Conservation (phyloP, 257 asterid species). For the Hygrophila difformis region DNA sequence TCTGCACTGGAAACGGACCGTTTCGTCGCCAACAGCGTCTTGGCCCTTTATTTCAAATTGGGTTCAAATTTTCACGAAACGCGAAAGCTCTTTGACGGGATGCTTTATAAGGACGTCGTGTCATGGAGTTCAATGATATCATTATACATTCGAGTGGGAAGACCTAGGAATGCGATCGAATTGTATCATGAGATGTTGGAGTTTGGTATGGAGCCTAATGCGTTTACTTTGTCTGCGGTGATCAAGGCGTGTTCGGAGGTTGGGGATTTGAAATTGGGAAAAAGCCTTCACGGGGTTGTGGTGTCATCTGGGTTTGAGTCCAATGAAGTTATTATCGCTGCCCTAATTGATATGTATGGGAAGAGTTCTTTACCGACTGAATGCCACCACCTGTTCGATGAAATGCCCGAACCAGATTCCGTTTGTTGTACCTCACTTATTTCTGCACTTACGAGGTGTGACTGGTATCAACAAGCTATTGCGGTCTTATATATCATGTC, state of each 20-base stretch:
- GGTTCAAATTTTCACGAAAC: slow-evolving; percentile 33
- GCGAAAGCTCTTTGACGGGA: slow-evolving; percentile 37
- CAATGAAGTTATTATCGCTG: slow-evolving; percentile 48
- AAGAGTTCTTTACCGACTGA: slow-evolving; percentile 23
- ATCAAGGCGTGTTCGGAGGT: slow-evolving; percentile 60
- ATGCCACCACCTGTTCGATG: slow-evolving; percentile 53
- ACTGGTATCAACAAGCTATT: slow-evolving; percentile 53
- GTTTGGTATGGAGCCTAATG: slow-evolving; percentile 46
- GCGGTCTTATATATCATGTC: slow-evolving; percentile 40
- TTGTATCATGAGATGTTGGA: slow-evolving; percentile 47
- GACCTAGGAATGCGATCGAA: slow-evolving; percentile 30
- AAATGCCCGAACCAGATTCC: slow-evolving; percentile 67
- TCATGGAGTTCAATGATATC: slow-evolving; percentile 88
- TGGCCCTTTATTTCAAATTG: slow-evolving; percentile 57
- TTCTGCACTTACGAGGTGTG: slow-evolving; percentile 69
- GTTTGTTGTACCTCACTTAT: slow-evolving; percentile 75
- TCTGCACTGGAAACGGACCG: slow-evolving; percentile 61
- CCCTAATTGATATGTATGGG: slow-evolving; percentile 86
- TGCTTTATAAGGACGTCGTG: slow-evolving; percentile 61
- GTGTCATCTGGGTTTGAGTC: slow-evolving; percentile 38
- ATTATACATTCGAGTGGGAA: slow-evolving; percentile 51
- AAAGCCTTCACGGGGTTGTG: slow-evolving; percentile 54
- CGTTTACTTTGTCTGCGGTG: slow-evolving; percentile 56
- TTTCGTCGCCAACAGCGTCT: slow-evolving; percentile 64
- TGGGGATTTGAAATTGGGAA: slow-evolving; percentile 33